phyloP scores from a whole-genome alignment of 257 asterid genomes.

The Scutellaria minor region DNA sequence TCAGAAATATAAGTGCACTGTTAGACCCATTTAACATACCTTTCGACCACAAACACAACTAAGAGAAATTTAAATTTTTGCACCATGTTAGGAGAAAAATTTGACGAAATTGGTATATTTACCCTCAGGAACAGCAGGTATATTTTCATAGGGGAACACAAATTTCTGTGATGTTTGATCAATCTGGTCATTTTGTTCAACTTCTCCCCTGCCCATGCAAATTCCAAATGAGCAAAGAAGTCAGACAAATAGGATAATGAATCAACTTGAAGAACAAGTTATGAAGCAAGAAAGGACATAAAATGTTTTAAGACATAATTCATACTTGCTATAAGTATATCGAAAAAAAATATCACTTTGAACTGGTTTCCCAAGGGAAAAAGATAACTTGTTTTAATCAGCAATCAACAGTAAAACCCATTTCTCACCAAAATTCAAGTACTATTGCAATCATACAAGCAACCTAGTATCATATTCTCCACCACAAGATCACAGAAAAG shows the following conservation, averaged over 20 bases:
- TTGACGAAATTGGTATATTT: conserved; percentile 26
- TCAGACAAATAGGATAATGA: conserved; percentile 16
- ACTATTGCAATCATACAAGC: conserved; percentile 27
- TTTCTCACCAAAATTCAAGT: conserved; percentile 20
- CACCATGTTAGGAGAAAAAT: neutral
- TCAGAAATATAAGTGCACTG: conserved; percentile 3
- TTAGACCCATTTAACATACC: conserved; percentile 11
- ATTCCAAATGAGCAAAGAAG: conserved; percentile 34
- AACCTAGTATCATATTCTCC: conserved; percentile 13
- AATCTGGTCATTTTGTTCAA: conserved; percentile 45
- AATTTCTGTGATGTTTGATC: conserved; percentile 43
- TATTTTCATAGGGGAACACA: conserved; percentile 70
- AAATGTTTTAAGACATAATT: neutral
- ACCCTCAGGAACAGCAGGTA: conserved; percentile 74
- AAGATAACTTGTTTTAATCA: neutral
- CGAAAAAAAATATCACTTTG: neutral
- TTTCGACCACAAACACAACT: conserved; percentile 5
- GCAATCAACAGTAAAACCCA: neutral
- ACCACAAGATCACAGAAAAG: conserved; percentile 14
- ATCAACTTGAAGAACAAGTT: neutral
- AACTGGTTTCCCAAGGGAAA: neutral
- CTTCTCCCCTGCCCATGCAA: conserved; percentile 59
- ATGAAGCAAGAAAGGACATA: neutral
- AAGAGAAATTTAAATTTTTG: conserved; percentile 5
- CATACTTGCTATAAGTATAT: conserved; percentile 4